A percentile compares a stretch with the other conserved stretches of the same genome.
These are phyloP conservation scores for Oryza punctata DNA, from an alignment of 176 grass and related monocot genomes.

Conservation along the genomic window DNA sequence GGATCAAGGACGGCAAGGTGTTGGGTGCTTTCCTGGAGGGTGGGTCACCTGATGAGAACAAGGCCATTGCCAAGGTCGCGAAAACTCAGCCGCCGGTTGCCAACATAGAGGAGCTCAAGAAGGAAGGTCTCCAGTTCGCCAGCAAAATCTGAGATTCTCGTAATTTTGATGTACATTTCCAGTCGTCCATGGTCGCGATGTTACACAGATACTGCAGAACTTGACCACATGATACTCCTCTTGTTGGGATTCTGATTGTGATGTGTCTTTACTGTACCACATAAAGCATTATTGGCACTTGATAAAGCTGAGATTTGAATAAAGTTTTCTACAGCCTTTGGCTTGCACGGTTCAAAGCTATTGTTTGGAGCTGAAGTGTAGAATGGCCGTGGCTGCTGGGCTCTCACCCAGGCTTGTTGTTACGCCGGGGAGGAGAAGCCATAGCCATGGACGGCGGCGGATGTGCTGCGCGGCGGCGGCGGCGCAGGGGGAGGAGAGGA, in stretches of 20 bases:
- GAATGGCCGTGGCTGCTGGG: neutral
- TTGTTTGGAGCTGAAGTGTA: neutral
- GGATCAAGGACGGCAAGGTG: constrained; percentile 91
- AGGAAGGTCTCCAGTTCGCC: constrained; percentile 75
- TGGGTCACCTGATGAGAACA: constrained; percentile 75
- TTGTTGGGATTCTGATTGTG: constrained; percentile 13
- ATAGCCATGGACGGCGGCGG: neutral
- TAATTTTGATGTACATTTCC: constrained; percentile 28
- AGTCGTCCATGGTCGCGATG: neutral
- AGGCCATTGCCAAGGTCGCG: constrained; percentile 79
- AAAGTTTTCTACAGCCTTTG: constrained; percentile 2
- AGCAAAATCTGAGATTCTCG: constrained; percentile 57
- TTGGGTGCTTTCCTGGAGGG: constrained; percentile 88
- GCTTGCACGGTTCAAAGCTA: neutral
- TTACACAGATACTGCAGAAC: neutral
- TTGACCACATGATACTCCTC: neutral
- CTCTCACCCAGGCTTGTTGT: neutral
- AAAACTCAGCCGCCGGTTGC: constrained; percentile 59
- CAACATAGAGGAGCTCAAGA: constrained; percentile 52
- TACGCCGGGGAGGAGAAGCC: neutral
- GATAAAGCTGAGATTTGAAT: constrained; percentile 20
- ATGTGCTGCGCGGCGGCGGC: neutral
- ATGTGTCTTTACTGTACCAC: constrained; percentile 19
- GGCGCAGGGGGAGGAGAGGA: neutral
- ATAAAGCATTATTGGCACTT: neutral